Evolutionary conservation across 345 rosid genomes (phyloP).

Genomic region (Conringia planisiliqua): DNA sequence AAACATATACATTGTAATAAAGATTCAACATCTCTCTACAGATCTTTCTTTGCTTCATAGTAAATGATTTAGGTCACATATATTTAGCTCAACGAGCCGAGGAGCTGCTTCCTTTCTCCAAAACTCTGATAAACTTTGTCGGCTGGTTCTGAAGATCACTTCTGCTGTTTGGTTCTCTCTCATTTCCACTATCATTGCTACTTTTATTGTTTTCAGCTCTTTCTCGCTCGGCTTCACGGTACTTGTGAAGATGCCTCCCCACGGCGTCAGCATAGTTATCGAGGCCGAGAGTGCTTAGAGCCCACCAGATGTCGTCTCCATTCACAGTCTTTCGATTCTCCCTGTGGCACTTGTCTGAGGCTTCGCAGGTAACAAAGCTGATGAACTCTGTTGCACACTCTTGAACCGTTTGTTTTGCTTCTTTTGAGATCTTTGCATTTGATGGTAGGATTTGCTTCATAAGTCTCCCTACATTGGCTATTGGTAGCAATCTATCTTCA

Average conservation of each 20-base stretch:
- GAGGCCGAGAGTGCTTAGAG: slow-evolving; percentile 70
- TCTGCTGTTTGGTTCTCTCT: slow-evolving; percentile 28
- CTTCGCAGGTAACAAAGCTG: slow-evolving; percentile 84
- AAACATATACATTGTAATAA: slow-evolving; percentile 24
- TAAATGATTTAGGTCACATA: slow-evolving; percentile 18
- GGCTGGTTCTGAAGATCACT: slow-evolving; percentile 12
- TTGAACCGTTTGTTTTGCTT: slow-evolving; percentile 77
- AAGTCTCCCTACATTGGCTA: slow-evolving; percentile 73
- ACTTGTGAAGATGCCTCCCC: slow-evolving; percentile 56
- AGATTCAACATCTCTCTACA: slow-evolving; percentile 8
- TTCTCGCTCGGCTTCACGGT: slow-evolving; percentile 60
- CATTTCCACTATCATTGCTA: slow-evolving; percentile 29
- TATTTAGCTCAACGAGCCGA: slow-evolving; percentile 23
- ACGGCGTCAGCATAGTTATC: slow-evolving; percentile 69
- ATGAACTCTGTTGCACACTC: slow-evolving; percentile 84
- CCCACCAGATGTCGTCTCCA: slow-evolving; percentile 87
- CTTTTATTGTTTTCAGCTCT: slow-evolving; percentile 41
- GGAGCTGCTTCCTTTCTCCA: slow-evolving; percentile 53
- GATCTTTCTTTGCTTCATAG: slow-evolving; percentile 10
- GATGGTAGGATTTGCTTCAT: slow-evolving; percentile 79
- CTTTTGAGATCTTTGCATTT: slow-evolving; percentile 75
- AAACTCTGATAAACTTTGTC: slow-evolving; percentile 33
- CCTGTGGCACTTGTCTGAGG: slow-evolving; percentile 75
- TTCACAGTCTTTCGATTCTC: slow-evolving; percentile 86
- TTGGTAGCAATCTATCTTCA: slow-evolving; percentile 65